Evolutionary conservation across 164 flowering plant genomes (phyloP), one percentile per base, ranked within the genome.

Genomic region (Macadamia integrifolia): DNA sequence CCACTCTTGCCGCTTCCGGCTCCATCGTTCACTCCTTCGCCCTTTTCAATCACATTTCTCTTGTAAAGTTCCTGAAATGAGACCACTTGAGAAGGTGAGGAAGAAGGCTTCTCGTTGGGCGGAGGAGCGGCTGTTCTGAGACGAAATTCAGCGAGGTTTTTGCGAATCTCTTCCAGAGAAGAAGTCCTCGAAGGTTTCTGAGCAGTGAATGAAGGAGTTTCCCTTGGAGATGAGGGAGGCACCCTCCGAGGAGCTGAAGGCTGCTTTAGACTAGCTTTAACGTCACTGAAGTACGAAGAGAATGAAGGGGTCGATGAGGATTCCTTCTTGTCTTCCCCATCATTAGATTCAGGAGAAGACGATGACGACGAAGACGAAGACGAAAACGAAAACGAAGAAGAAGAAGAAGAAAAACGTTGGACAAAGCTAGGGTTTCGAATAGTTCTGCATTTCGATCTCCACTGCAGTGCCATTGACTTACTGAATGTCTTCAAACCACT

Each of bases 111-210:
- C 43, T 69, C 67, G 15, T 18, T 30, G 1, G 80, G 74, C 0
- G 80, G 68, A 4, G 86, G 78, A 2, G 71, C 70, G 11, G 83
- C 60, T 46, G 88, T 59, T 60, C 80, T 74, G 9, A 68, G 73
- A 52, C 85, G 85, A 68, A 81, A 90, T 64, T 81, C 82, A 44
- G 86, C 66, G 69, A 90, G 84, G 50, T 81, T 84, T 49, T 78
- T 75, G 1, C 79, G 78, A 66, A 90, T 84, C 63, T 86, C 89
- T 1, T 84, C 83, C 1, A 80, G 23, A 6, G 82, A 72, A 7
- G 70, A 70, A 46, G 32, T 52, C 31, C 66, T 66, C 18, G 78
- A 42, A 17, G 74, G 78, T 46, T 52, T 66, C 11, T 32, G 64
- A 49, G 73, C 18, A 10, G 60, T 42, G 56, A 64, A 64, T 2